These are phyloP conservation scores for Tolypocladium pustulatum DNA, from an alignment of 2,329 filamentous ascomycete genomes.

Conservation along the genomic window DNA sequence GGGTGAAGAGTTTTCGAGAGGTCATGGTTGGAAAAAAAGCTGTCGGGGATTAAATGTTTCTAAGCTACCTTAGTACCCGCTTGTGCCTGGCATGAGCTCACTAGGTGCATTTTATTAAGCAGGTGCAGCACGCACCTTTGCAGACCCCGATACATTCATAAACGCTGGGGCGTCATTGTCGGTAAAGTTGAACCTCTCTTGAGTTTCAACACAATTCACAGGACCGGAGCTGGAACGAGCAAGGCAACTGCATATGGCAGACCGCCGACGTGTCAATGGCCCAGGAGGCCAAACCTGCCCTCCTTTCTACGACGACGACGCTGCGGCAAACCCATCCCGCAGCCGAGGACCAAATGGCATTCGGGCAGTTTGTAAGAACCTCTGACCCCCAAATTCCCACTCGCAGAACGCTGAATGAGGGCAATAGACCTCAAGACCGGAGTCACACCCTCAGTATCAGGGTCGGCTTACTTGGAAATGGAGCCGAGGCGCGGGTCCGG, in stretches of 20 bases:
- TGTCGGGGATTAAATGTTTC: neutral
- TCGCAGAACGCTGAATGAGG: neutral
- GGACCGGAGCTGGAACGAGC: neutral
- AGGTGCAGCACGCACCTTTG: neutral
- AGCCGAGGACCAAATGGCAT: constrained; percentile 48
- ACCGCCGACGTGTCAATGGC: constrained; percentile 84
- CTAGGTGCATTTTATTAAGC: neutral
- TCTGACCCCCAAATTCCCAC: too few relatives aligned
- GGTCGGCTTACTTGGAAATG: constrained; percentile 77
- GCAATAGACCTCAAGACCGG: constrained; percentile 74
- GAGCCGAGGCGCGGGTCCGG: constrained; percentile 36
- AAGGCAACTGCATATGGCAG: constrained; percentile 45
- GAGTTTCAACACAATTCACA: neutral
- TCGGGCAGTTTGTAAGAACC: constrained; percentile 41
- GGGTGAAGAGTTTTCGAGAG: neutral
- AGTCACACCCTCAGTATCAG: constrained; percentile 84
- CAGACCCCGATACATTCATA: neutral
- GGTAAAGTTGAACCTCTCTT: neutral
- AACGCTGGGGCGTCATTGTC: too few relatives aligned
- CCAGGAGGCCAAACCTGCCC: constrained; percentile 67
- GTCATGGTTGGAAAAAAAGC: neutral
- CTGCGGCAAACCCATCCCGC: constrained; percentile 41
- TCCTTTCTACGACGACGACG: constrained; percentile 54
- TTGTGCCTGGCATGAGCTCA: neutral
- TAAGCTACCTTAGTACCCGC: neutral